A percentile compares a stretch with the other conserved stretches of the same genome.
These are phyloP conservation scores for Penicillium flavigenum DNA, from an alignment of 495 filamentous ascomycete species.

Conservation along the genomic window DNA sequence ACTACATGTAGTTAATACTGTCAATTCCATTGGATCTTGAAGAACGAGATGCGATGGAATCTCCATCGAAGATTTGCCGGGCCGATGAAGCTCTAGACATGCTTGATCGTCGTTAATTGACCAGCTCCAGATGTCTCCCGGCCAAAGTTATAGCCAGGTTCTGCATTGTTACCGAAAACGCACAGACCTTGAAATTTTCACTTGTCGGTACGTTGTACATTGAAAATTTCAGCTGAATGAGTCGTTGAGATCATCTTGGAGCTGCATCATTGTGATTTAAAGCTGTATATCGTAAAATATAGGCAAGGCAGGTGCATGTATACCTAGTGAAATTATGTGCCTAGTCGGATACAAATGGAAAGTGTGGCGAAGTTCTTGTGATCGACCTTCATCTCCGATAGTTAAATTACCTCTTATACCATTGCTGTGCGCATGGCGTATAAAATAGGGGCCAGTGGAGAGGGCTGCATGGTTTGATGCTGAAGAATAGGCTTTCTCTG, in stretches of 20 bases:
- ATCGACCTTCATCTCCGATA: not conserved
- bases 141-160: not conserved
- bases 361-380: constrained; percentile 1
- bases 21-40: not conserved
- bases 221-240: not conserved
- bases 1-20: not conserved
- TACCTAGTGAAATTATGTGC: not conserved
- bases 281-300: constrained; percentile 2
- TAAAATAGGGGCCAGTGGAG: constrained; percentile 12
- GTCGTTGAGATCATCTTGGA: constrained; percentile 4
- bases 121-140: constrained; percentile 3
- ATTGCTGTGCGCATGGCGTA: not conserved
- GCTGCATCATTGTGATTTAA: constrained; percentile 2
- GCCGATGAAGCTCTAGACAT: constrained; percentile 20
- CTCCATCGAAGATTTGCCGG: not conserved
- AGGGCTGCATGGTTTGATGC: constrained; percentile 2
- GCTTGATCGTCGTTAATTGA: constrained; percentile 21
- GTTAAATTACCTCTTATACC: not conserved
- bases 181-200: constrained; percentile 8
- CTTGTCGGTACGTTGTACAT: not conserved
- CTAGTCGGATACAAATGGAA: not conserved
- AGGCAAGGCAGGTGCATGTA: constrained; percentile 1
- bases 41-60: not conserved
- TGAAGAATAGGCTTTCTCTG: not conserved
- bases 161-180: not conserved